These are phyloP conservation scores for Parachaetomium inaequale DNA, from an alignment of 495 filamentous ascomycete species.

Conservation along the genomic window DNA sequence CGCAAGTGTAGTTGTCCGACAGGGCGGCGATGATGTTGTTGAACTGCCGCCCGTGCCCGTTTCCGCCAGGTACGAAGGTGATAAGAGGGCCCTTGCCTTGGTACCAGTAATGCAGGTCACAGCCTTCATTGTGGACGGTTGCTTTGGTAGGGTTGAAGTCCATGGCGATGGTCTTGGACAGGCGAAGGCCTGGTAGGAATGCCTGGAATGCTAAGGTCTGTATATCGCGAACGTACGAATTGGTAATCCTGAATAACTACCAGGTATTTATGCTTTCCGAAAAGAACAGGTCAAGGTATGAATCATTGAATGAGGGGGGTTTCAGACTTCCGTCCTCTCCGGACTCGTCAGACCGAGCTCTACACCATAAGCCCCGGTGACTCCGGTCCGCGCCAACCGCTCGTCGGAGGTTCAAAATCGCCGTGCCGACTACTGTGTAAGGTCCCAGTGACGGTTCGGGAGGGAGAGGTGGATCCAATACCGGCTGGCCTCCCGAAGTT, in stretches of 20 bases:
- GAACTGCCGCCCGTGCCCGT: constrained; percentile 31
- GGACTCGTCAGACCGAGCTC: too few species aligned
- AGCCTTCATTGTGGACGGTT: constrained; percentile 27
- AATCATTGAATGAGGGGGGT: too few species aligned
- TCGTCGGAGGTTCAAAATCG: neutral
- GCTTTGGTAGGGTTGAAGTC: constrained; percentile 2
- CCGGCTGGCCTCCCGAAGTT: too few species aligned
- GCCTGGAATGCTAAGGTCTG: too few species aligned
- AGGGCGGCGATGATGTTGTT: constrained; percentile 23
- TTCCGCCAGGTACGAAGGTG: constrained; percentile 30
- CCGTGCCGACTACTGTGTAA: neutral
- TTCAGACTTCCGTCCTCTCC: too few species aligned
- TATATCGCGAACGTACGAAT: too few species aligned
- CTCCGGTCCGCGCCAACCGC: neutral
- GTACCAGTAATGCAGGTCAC: constrained; percentile 31
- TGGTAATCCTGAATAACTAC: too few species aligned
- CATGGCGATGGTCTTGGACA: neutral
- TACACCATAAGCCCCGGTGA: too few species aligned
- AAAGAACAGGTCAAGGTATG: too few species aligned
- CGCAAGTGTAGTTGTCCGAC: constrained; percentile 21
- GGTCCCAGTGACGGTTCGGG: too few species aligned
- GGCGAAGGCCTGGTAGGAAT: too few species aligned
- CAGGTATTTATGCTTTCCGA: neutral
- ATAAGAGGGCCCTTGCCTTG: constrained; percentile 27
- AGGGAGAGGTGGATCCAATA: too few species aligned